These are phyloP conservation scores for Capsella rubella DNA, from an alignment of 441 rosid genomes.

Conservation along the genomic window DNA sequence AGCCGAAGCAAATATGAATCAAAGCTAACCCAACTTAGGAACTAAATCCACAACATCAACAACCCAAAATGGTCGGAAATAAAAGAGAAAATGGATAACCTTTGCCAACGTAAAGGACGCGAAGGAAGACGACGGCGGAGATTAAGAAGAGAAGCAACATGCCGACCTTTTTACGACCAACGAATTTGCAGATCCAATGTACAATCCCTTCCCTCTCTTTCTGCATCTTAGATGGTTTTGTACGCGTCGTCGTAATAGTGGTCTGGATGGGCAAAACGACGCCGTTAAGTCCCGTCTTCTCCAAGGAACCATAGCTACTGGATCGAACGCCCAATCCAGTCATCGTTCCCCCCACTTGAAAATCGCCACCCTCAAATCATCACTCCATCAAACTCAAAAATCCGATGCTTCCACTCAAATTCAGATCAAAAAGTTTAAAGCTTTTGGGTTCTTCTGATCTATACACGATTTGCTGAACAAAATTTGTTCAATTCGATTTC, in stretches of 20 bases:
- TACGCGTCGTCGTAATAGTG: conserved; percentile 49
- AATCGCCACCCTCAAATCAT: conserved; percentile 27
- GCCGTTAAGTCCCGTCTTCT: conserved; percentile 72
- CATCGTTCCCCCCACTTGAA: conserved; percentile 52
- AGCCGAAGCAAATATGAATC: conserved; percentile 15
- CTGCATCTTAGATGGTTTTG: conserved; percentile 79
- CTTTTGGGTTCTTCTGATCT: not conserved
- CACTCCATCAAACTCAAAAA: conserved; percentile 50
- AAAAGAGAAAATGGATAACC: conserved; percentile 46
- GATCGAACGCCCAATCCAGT: conserved; percentile 92
- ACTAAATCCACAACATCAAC: not conserved
- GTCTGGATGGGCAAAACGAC: conserved; percentile 60
- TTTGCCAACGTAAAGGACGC: conserved; percentile 86
- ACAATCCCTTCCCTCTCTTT: conserved; percentile 78
- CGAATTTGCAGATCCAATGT: conserved; percentile 91
- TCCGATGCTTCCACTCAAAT: conserved; percentile 17
- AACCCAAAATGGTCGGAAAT: not conserved
- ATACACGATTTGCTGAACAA: conserved; percentile 15
- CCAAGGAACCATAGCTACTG: conserved; percentile 94
- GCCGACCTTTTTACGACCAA: conserved; percentile 91
- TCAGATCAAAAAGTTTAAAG: conserved; percentile 27
- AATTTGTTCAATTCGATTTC: conserved; percentile 29
- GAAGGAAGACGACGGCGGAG: conserved; percentile 81
- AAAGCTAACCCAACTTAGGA: conserved; percentile 8
- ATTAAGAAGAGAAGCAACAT: conserved; percentile 84